These are phyloP conservation scores for Venturia effusa DNA, from an alignment of 2,329 filamentous ascomycete genomes.

Conservation along the genomic window DNA sequence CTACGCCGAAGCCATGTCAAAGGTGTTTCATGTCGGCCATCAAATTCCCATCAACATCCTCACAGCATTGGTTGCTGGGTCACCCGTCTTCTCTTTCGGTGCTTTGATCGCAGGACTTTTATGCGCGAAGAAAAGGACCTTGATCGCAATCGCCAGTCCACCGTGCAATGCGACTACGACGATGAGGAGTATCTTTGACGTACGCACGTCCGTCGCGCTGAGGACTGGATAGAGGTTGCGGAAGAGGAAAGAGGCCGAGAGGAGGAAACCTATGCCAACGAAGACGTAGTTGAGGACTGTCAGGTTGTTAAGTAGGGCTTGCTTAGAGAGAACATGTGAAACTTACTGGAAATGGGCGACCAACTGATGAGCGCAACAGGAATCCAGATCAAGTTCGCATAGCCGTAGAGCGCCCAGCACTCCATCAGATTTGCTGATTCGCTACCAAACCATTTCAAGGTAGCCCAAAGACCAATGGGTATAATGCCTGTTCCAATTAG, in stretches of 20 bases:
- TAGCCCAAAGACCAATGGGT: constrained; percentile 74
- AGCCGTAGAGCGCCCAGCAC: constrained; percentile 92
- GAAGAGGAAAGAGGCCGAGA: constrained; percentile 28
- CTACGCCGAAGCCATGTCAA: background rate
- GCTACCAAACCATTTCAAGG: constrained; percentile 89
- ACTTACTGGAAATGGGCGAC: constrained; percentile 59
- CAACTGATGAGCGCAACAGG: constrained; percentile 85
- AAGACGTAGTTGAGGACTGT: constrained; percentile 81
- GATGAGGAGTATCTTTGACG: constrained; percentile 76
- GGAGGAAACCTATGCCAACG: constrained; percentile 52
- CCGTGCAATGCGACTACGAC: constrained; percentile 78
- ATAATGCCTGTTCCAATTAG: constrained; percentile 46
- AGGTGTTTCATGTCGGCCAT: background rate
- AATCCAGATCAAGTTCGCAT: constrained; percentile 95
- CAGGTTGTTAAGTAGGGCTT: background rate
- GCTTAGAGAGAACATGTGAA: background rate
- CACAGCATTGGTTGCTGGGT: background rate
- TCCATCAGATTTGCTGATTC: constrained; percentile 88
- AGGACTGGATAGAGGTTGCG: constrained; percentile 55
- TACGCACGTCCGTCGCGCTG: constrained; percentile 84
- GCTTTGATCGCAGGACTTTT: background rate
- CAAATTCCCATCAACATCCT: constrained; percentile 3
- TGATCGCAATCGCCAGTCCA: constrained; percentile 43
- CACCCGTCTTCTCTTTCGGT: background rate
- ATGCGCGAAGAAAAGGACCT: constrained; percentile 11